phyloP scores from a whole-genome alignment of 2,329 filamentous ascomycete genomes.

The Helotiales sp. region DNA sequence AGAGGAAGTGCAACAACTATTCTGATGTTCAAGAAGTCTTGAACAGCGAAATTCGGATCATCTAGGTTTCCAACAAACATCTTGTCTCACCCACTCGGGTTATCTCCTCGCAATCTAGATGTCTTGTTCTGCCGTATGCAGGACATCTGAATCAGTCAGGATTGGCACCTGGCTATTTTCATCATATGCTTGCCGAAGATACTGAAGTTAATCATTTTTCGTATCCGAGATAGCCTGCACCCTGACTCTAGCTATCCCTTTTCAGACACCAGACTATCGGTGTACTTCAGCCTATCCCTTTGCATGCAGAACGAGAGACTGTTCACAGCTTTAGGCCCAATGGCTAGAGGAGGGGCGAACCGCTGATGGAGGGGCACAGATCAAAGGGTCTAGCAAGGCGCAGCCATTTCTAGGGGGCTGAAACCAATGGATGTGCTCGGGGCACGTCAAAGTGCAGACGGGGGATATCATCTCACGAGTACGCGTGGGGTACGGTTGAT shows the following conservation, averaged over 20 bases:
- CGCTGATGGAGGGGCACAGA: too few relatives aligned
- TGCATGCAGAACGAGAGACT: neutral
- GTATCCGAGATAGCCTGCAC: neutral
- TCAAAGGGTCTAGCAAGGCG: neutral
- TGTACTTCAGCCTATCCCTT: neutral
- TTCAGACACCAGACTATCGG: neutral
- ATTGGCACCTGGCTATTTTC: neutral
- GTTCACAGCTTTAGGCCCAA: too few relatives aligned
- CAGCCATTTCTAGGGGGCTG: neutral
- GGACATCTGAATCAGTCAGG: neutral
- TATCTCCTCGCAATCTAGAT: neutral
- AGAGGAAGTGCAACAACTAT: constrained; percentile 16
- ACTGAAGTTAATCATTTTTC: neutral
- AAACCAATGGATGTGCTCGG: constrained; percentile 4
- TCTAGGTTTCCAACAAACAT: too few relatives aligned
- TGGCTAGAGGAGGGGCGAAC: too few relatives aligned
- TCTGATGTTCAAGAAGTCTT: constrained; percentile 25
- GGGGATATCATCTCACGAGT: too few relatives aligned
- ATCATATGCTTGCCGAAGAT: neutral
- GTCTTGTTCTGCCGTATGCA: neutral
- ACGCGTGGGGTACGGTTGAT: neutral
- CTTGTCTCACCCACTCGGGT: too few relatives aligned
- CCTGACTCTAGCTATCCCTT: neutral
- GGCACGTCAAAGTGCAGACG: too few relatives aligned
- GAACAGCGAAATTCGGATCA: too few relatives aligned